Percentiles rank a stretch among this genome's conserved stretches.
These are phyloP conservation scores for Liquidambar formosana DNA, from an alignment of 164 flowering plant species.

Conservation along the genomic window DNA sequence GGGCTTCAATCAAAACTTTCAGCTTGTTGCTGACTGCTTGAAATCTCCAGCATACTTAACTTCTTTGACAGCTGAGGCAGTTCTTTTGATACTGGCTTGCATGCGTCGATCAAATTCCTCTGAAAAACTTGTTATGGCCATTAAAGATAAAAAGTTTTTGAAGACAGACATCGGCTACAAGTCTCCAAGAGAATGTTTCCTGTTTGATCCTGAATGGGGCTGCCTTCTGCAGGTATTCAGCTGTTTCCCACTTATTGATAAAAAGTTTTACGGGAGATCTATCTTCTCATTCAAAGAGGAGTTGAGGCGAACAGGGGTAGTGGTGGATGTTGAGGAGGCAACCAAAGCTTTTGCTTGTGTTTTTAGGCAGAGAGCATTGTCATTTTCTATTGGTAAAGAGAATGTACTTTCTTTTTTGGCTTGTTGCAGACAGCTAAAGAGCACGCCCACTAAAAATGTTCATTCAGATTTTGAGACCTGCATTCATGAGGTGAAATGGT, in stretches of 20 bases:
- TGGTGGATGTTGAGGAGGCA: conserved; percentile 53
- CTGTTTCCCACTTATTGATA: conserved; percentile 39
- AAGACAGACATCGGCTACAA: conserved; percentile 40
- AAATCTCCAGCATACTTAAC: conserved; percentile 21
- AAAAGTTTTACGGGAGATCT: conserved; percentile 32
- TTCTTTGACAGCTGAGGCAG: conserved; percentile 25
- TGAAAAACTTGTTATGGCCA: conserved; percentile 17
- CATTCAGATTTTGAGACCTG: conserved; percentile 32
- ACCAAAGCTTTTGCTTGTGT: conserved; percentile 31
- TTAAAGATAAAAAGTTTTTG: conserved; percentile 32
- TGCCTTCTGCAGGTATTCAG: conserved; percentile 41
- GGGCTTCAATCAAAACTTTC: conserved; percentile 31
- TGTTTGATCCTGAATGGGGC: conserved; percentile 50
- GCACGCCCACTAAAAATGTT: conserved; percentile 1
- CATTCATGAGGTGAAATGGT: conserved; percentile 51
- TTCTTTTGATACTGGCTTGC: conserved; percentile 39
- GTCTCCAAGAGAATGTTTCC: conserved; percentile 41
- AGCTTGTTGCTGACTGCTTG: conserved; percentile 36
- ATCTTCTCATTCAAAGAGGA: conserved; percentile 27
- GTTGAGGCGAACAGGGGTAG: conserved; percentile 40
- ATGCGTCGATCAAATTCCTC: conserved; percentile 22
- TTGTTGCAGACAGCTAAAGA: conserved; percentile 40
- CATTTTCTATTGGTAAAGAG: conserved; percentile 25
- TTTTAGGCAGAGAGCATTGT: conserved; percentile 38
- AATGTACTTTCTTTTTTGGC: conserved; percentile 40